Evolutionary conservation across 805 yeast genomes (phyloP), one percentile per base, ranked within the genome.

Genomic region (Suhomyces prunicola): DNA sequence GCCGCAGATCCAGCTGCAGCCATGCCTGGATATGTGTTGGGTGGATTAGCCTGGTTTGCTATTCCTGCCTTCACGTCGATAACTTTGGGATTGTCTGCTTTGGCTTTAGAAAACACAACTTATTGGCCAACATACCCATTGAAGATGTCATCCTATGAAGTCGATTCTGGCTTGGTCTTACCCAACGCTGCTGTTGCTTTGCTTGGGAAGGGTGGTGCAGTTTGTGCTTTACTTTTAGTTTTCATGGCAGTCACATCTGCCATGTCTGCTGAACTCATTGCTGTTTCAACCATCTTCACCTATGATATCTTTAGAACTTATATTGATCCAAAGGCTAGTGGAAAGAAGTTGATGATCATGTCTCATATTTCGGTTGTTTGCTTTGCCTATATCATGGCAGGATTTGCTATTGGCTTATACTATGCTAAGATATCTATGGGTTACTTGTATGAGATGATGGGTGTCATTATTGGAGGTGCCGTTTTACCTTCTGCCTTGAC

Each of bases 201-300:
- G 42, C 76, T 91, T 71, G 97, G 97, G 50, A 86, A 78, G 57
- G 89, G 93, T 61, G 97, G 97, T 56, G 96, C 96, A 4, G 92
- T 83, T 47, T 92, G 92, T 35, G 80, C 91, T 8, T 77, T 91
- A 57, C 68, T 91, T 33, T 72, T 91, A 76, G 82, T 90, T 9
- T 91, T 91, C 70, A 88, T 90, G 92, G 96, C 97, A 24, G 93
- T 88, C 44, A 91, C 97, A 0, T 87, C 96, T 47, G 96, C 97
- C 24, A 83, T 89, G 81, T 88, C 96, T 31, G 93, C 97, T 39
- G 97, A 91, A 70, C 81, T 91, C 63, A 88, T 91, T 65, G 87
- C 97, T 2, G 92, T 89, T 17, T 87, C 96, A 3, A 86, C 96
- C 2, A 83, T 91, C 55, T 81, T 84, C 75, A 88, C 96, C 44